phyloP scores from a whole-genome alignment of 208 protist species.

The Acanthamoeba culbertsoni region DNA sequence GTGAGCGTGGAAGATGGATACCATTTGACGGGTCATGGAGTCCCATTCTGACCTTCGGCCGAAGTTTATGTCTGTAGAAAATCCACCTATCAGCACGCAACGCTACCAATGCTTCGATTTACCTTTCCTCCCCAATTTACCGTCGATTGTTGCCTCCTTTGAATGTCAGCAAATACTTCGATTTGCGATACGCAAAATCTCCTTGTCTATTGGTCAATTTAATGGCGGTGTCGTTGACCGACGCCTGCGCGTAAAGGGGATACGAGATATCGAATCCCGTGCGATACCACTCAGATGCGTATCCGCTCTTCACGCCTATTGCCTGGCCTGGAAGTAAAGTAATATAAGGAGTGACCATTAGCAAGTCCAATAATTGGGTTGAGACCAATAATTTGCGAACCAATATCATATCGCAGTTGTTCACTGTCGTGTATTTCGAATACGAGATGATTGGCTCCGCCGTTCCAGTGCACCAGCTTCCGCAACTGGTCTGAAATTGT shows the following conservation, averaged over 20 bases:
- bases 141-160: not conserved
- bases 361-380: too few species aligned
- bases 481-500: not conserved
- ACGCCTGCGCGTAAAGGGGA: not conserved
- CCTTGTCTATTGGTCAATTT: not conserved
- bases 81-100: too few species aligned
- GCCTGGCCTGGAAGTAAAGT: not conserved
- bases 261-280: not conserved
- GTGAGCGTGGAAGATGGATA: too few species aligned
- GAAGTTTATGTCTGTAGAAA: not conserved
- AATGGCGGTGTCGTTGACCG: not conserved
- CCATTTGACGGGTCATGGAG: not conserved
- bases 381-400: not conserved
- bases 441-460: not conserved
- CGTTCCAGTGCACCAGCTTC: not conserved
- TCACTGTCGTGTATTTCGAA: not conserved
- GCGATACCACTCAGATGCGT: not conserved
- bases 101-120: too few species aligned
- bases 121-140: not conserved
- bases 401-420: not conserved
- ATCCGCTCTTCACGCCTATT: not conserved
- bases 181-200: not conserved
- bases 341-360: too few species aligned
- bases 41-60: not conserved
- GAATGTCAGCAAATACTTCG: not conserved